A percentile compares a stretch with the other conserved stretches of the same genome.
These are phyloP conservation scores for Beta lomatogona DNA, from an alignment of 179 eudicot species.

Conservation along the genomic window DNA sequence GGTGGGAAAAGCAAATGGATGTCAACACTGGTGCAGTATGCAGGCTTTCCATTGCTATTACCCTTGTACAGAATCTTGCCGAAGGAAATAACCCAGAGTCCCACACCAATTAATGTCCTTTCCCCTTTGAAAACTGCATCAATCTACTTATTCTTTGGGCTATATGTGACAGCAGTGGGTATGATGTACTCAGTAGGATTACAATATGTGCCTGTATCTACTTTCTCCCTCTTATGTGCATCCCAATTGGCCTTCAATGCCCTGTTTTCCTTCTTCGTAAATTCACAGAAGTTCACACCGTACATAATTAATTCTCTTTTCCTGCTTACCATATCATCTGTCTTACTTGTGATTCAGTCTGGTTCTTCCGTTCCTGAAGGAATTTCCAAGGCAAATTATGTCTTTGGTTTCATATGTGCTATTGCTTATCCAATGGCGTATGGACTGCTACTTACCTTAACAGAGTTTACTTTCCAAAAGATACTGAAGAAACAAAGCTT, in stretches of 20 bases:
- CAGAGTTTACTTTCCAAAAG: conserved; percentile 47
- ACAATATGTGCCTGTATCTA: conserved; percentile 63
- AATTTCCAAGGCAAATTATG: conserved; percentile 31
- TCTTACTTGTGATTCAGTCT: conserved; percentile 38
- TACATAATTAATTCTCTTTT: conserved; percentile 58
- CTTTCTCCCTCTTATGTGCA: conserved; percentile 62
- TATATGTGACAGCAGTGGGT: conserved; percentile 37
- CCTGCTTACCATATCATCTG: conserved; percentile 68
- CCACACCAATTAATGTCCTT: background rate
- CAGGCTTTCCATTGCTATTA: conserved; percentile 60
- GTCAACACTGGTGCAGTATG: conserved; percentile 51
- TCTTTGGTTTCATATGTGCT: conserved; percentile 54
- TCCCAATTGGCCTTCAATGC: conserved; percentile 74
- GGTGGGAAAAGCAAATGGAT: conserved; percentile 76
- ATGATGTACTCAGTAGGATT: conserved; percentile 66
- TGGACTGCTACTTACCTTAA: conserved; percentile 46
- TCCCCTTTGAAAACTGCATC: conserved; percentile 20
- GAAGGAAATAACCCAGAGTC: conserved; percentile 2
- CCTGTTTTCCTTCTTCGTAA: conserved; percentile 61
- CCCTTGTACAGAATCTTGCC: conserved; percentile 46
- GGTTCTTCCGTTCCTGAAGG: conserved; percentile 28
- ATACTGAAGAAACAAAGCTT: conserved; percentile 39
- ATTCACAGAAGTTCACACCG: conserved; percentile 66
- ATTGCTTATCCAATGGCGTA: conserved; percentile 54
- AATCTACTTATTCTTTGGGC: conserved; percentile 50